Evolutionary conservation across 2,329 filamentous ascomycete genomes (phyloP).

Genomic region (Chaetomium sp.): DNA sequence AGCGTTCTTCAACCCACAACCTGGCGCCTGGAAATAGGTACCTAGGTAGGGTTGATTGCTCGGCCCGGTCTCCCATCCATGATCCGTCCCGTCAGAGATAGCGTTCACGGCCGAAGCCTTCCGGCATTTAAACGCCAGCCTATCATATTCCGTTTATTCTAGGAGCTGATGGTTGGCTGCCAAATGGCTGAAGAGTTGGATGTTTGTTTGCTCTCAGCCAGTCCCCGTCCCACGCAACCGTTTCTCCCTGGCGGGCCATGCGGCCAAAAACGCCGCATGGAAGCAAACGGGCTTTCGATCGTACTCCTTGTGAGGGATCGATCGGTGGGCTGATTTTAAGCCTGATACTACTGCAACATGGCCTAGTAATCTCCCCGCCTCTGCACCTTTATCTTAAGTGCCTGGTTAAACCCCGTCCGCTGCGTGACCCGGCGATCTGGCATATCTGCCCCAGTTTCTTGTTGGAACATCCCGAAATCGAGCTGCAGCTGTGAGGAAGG

Average conservation of each 20-base stretch:
- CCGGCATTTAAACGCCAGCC: not conserved
- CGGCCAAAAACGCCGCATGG: slow-evolving; percentile 18
- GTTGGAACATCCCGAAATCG: slow-evolving; percentile 22
- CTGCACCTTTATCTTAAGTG: slow-evolving; percentile 5
- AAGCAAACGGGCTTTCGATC: slow-evolving; percentile 12
- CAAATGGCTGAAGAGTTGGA: not conserved
- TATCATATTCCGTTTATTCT: slow-evolving; percentile 8
- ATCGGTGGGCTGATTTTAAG: not conserved
- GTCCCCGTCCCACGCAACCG: not conserved
- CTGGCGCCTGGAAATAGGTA: too few relatives aligned
- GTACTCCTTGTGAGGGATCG: not conserved
- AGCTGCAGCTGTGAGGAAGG: slow-evolving; percentile 29
- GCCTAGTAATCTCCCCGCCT: not conserved
- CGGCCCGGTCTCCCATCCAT: not conserved
- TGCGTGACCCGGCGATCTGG: slow-evolving; percentile 22
- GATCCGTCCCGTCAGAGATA: not conserved
- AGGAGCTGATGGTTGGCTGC: not conserved
- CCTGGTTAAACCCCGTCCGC: not conserved
- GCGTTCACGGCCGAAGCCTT: slow-evolving; percentile 17
- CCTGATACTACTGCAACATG: not conserved
- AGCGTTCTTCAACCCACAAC: not conserved
- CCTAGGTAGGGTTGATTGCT: not conserved
- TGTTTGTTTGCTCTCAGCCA: slow-evolving; percentile 18
- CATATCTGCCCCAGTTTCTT: slow-evolving; percentile 11
- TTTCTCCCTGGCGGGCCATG: not conserved